A percentile compares a stretch with the other conserved stretches of the same genome.
Conservation (phyloP, 176 grass and related monocot genomes). For the Juncus effusus region DNA sequence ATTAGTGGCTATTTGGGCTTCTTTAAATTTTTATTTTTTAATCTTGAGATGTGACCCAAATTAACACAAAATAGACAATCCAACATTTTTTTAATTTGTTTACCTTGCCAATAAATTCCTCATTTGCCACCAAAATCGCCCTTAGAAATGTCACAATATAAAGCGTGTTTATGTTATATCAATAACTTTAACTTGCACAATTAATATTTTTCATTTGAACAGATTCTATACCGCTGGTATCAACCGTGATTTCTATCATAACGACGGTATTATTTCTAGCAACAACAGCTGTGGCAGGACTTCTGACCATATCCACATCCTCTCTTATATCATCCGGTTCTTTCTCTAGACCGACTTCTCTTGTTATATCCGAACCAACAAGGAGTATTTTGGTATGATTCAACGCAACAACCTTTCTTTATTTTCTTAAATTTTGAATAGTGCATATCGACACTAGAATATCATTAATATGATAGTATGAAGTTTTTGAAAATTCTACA, state of each 20-base stretch:
- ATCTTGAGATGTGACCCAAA: neutral
- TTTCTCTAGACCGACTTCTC: conserved; percentile 53
- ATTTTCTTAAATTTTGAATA: neutral
- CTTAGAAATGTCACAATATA: no score
- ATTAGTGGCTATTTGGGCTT: neutral
- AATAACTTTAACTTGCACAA: neutral
- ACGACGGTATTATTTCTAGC: conserved; percentile 38
- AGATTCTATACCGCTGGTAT: conserved; percentile 72
- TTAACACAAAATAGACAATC: no score
- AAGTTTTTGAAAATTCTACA: no score
- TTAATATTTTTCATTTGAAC: neutral
- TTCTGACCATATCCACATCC: conserved; percentile 65
- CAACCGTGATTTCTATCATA: conserved; percentile 46
- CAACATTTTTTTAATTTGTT: no score
- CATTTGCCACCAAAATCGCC: no score
- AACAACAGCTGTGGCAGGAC: conserved; percentile 42
- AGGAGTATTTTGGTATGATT: conserved; percentile 63
- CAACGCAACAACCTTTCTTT: neutral
- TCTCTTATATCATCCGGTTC: conserved; percentile 64
- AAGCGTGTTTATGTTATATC: no score
- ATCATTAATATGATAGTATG: no score
- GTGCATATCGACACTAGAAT: no score
- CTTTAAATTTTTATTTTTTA: neutral
- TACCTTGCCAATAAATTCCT: no score
- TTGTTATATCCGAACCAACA: conserved; percentile 74